Evolutionary conservation across 2,329 filamentous ascomycete genomes (phyloP).

Genomic region (Sporothrix luriei): DNA sequence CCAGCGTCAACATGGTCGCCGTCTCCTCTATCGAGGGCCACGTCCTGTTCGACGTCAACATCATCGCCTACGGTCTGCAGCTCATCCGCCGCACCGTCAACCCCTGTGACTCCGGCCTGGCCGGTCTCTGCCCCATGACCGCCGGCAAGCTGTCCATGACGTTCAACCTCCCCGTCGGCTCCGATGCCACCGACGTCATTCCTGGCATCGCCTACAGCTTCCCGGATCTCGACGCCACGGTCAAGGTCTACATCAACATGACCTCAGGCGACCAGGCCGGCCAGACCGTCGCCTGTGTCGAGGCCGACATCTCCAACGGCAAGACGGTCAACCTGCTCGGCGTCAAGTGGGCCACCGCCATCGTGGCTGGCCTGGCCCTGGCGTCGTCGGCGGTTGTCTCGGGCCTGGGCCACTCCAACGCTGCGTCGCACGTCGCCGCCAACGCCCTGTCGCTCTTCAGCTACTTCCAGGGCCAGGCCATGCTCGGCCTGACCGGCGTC

Average conservation of each 20-base stretch:
- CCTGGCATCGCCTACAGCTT: slow-evolving; percentile 80
- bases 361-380: slow-evolving; percentile 73
- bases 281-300: slow-evolving; percentile 71
- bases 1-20: slow-evolving; percentile 70
- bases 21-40: slow-evolving; percentile 73
- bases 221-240: slow-evolving; percentile 78
- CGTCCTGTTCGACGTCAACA: slow-evolving; percentile 68
- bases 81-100: slow-evolving; percentile 64
- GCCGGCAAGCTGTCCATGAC: slow-evolving; percentile 58
- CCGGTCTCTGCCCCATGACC: slow-evolving; percentile 79
- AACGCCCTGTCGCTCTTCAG: slow-evolving; percentile 82
- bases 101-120: slow-evolving; percentile 66
- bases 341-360: slow-evolving; percentile 77
- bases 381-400: slow-evolving; percentile 79
- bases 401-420: slow-evolving; percentile 81
- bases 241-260: slow-evolving; percentile 72
- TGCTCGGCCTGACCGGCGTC: slow-evolving; percentile 76
- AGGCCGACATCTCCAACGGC: slow-evolving; percentile 78
- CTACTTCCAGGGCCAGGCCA: slow-evolving; percentile 85
- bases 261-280: slow-evolving; percentile 52
- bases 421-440: slow-evolving; percentile 81
- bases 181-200: slow-evolving; percentile 61
- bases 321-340: slow-evolving; percentile 80
- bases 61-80: slow-evolving; percentile 74
- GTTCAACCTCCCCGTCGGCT: slow-evolving; percentile 64